Conservation (phyloP, 2,329 filamentous ascomycete species). For the Ophiostoma tasmaniense region DNA sequence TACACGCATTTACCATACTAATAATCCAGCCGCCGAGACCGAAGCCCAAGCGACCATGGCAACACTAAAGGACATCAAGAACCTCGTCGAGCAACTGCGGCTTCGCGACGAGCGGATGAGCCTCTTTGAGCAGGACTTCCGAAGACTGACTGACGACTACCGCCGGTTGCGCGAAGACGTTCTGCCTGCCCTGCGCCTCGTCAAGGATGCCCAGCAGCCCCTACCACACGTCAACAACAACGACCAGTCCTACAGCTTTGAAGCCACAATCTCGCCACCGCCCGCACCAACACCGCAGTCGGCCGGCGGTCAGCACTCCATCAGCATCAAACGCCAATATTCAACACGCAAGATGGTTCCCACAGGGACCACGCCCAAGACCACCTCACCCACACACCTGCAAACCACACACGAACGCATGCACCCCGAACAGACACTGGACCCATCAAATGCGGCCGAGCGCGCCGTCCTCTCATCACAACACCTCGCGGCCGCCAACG, state of each 20-base stretch:
- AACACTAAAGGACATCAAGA: conserved; percentile 85
- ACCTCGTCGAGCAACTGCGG: conserved; percentile 81
- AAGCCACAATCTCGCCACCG: conserved; percentile 22
- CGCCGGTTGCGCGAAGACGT: conserved; percentile 82
- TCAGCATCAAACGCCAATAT: conserved; percentile 60
- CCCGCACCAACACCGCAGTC: conserved; percentile 30
- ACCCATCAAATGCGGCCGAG: conserved; percentile 60
- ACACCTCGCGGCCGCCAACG: conserved; percentile 63
- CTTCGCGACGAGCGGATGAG: conserved; percentile 85
- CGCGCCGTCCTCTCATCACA: conserved; percentile 59
- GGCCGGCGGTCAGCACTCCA: conserved; percentile 36
- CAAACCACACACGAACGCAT: conserved; percentile 60
- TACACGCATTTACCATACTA: neutral
- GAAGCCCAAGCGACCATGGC: conserved; percentile 78
- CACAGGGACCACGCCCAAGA: conserved; percentile 60
- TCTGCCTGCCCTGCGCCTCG: conserved; percentile 78
- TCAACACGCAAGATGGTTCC: conserved; percentile 63
- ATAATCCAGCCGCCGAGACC: conserved; percentile 69
- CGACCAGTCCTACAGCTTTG: conserved; percentile 38
- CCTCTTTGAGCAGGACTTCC: conserved; percentile 72
- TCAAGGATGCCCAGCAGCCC: conserved; percentile 85
- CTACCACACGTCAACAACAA: conserved; percentile 50
- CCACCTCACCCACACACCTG: conserved; percentile 62
- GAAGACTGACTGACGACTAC: conserved; percentile 80
- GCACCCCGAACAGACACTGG: conserved; percentile 55